Evolutionary conservation across 164 flowering plant genomes (phyloP), one percentile per base, ranked within the genome.

Genomic region (Nymphaea colorata): DNA sequence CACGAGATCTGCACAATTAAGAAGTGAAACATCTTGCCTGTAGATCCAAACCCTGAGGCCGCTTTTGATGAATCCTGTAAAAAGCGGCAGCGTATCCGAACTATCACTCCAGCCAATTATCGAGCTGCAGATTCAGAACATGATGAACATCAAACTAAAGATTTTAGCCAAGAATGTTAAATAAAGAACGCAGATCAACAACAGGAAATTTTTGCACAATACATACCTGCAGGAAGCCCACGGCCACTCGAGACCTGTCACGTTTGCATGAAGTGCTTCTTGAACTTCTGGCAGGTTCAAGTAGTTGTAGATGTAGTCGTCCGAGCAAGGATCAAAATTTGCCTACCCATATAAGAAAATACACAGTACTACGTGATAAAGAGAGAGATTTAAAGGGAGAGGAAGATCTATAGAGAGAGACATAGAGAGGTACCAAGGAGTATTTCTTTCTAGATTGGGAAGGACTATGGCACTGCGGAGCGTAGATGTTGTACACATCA

Each of bases 401-500:
- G 55, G 12, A 12, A 47, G 55, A 47, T 7, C 7, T 7, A 47
- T 7, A 47, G 55, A 47, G 55, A 47, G 55, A 47, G 55, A 51
- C 57, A 10, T 8, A 25, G 36, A 25, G 36, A 25, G 36, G 36
- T 25, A 51, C 14, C 12, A 51, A 15, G 57, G 57, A 10, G 3
- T 25, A 15, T 3, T 15, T 51, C 57, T 51, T 51, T 3, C 12
- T 51, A 15, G 57, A 11, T 4, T 17, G 8, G 10, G 62, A 25
- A 25, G 36, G 36, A 25, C 36, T 2, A 4, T 61, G 63, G 69
- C 89, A 83, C 0, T 71, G 41, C 25, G 85, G 81, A 17, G 84
- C 82, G 62, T 83, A 83, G 42, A 83, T 85, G 74, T 81, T 74
- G 75, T 77, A 75, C 4, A 71, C 7, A 64, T 76, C 73, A 17